Evolutionary conservation across 148 eudicot genomes (phyloP), one percentile per base, ranked within the genome.

Genomic region (Rhododendron griersonianum): DNA sequence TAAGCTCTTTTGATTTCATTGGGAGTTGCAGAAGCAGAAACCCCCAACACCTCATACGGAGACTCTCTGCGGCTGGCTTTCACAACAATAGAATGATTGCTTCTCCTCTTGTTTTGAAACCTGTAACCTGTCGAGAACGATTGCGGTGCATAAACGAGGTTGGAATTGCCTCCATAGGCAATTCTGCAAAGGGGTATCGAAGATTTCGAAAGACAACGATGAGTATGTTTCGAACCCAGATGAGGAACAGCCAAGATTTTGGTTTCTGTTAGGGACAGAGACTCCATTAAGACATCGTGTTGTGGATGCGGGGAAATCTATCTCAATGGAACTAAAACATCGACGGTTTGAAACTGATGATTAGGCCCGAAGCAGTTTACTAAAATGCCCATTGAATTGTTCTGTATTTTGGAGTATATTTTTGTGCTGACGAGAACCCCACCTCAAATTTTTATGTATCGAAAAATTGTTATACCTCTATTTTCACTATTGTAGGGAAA

Each of bases 1-100:
- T 98, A 98, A 88, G 98, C 99, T 91, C 94, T 94, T 90, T 98
- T 98, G 83, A 98, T 98, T 50, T 98, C 95, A 87, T 88, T 80
- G 23, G 90, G 85, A 16, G 94, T 82, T 30, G 99, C 96, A 89
- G 94, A 89, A 0, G 96, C 87, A 35, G 97, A 91, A 65, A 98
- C 98, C 10, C 98, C 99, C 87, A 98, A 89, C 69, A 98, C 99
- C 84, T 98, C 90, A 89, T 95, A 98, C 5, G 99, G 98, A 76
- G 94, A 92, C 90, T 95, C 96, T 87, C 91, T 91, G 71, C 91
- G 73, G 59, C 91, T 94, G 30, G 98, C 89, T 78, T 82, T 93
- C n/a, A 90, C 90, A 10, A 74, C 75, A 55, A 41, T 0, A 48
- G 45, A 78, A 77, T 47, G 69, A 48, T 35, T 37, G 61, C 87